phyloP scores from a whole-genome alignment of 2,329 filamentous ascomycete genomes.

The Ascocoryne sarcoides region DNA sequence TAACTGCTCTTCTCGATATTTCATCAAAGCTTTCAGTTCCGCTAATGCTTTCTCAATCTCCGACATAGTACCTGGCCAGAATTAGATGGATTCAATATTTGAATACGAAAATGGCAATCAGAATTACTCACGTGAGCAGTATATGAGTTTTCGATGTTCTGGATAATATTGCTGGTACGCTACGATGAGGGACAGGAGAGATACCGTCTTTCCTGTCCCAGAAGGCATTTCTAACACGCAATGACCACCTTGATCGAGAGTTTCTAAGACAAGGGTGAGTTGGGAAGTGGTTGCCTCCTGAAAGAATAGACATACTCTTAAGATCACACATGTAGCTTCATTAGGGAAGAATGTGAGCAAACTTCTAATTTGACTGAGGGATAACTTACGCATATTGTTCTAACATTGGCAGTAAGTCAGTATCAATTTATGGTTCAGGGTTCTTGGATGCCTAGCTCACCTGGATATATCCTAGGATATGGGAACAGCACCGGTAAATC shows the following conservation, averaged over 20 bases:
- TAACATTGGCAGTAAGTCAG: conserved; percentile 37
- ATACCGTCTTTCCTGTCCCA: conserved; percentile 95
- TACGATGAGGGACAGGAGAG: conserved; percentile 86
- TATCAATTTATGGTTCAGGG: background rate
- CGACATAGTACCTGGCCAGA: conserved; percentile 74
- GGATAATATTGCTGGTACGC: conserved; percentile 93
- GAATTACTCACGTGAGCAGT: conserved; percentile 68
- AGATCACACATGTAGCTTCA: conserved; percentile 72
- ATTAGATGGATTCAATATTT: conserved; percentile 6
- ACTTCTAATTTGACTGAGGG: no score
- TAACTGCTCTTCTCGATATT: conserved; percentile 83
- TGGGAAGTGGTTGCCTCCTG: conserved; percentile 2
- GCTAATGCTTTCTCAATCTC: conserved; percentile 97
- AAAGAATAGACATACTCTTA: conserved; percentile 41
- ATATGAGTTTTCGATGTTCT: conserved; percentile 91
- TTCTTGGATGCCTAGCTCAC: conserved; percentile 14
- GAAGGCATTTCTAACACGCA: conserved; percentile 99
- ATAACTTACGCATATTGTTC: conserved; percentile 57
- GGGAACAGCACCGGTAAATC: conserved; percentile 64
- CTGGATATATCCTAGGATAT: conserved; percentile 66
- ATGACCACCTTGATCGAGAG: conserved; percentile 87
- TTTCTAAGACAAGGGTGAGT: conserved; percentile 37
- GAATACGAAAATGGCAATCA: background rate
- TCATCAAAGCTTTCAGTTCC: conserved; percentile 88
- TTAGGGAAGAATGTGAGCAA: conserved; percentile 10